Conservation (phyloP, 1,284 basidiomycete genomes). For the Pulchroboletus neoregius region DNA sequence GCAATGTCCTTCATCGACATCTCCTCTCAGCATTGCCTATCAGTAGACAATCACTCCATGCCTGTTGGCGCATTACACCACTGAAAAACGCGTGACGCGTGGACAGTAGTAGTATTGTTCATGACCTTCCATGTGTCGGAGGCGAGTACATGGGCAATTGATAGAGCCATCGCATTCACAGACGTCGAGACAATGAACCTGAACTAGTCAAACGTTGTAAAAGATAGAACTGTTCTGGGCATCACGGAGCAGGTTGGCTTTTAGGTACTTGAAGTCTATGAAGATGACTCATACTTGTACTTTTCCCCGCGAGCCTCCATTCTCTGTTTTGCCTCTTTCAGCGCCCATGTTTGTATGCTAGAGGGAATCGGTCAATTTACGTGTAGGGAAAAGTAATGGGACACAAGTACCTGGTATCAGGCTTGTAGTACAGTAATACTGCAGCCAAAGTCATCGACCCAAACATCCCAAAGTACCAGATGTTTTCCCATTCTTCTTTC, state of each 20-base stretch:
- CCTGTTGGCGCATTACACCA: not conserved
- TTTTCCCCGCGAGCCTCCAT: constrained; percentile 88
- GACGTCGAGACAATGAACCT: no score
- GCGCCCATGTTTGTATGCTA: constrained; percentile 87
- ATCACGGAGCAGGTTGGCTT: no score
- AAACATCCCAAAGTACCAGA: constrained; percentile 90
- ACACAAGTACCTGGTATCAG: constrained; percentile 90
- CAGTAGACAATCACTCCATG: not conserved
- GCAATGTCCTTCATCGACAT: constrained; percentile 13
- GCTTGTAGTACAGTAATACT: constrained; percentile 88
- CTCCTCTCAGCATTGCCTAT: constrained; percentile 23
- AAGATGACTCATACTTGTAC: constrained; percentile 66
- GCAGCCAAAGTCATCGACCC: constrained; percentile 78
- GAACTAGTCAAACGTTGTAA: no score
- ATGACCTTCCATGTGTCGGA: no score
- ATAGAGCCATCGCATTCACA: no score
- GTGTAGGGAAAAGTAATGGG: not conserved
- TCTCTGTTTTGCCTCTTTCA: constrained; percentile 81
- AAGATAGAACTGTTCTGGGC: no score
- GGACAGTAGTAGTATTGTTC: no score
- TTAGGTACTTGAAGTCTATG: constrained; percentile 27
- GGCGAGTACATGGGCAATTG: no score
- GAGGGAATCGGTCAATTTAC: not conserved
- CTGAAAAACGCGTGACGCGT: no score
- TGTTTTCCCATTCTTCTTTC: constrained; percentile 84